Evolutionary conservation across 768 basidiomycete species (phyloP).

Genomic region (Strobilomyces dryophilus): DNA sequence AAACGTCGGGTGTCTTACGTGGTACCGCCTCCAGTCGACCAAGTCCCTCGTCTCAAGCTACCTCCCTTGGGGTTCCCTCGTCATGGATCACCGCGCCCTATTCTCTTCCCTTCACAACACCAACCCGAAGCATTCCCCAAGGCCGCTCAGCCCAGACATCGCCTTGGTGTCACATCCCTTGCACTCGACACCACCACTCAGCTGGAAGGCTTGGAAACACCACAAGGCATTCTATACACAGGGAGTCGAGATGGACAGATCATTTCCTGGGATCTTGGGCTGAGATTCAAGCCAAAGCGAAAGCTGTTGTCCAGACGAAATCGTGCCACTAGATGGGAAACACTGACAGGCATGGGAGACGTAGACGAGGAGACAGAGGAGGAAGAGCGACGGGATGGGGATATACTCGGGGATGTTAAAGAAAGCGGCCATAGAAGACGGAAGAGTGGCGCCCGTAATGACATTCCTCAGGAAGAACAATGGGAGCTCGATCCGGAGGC

Average conservation of each 20-base stretch:
- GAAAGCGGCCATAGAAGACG: slow-evolving; percentile 33
- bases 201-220: slow-evolving; percentile 57
- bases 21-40: slow-evolving; percentile 65
- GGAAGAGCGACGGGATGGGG: slow-evolving; percentile 68
- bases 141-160: slow-evolving; percentile 67
- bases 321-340: slow-evolving; percentile 59
- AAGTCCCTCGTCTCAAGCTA: slow-evolving; percentile 62
- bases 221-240: slow-evolving; percentile 87
- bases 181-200: slow-evolving; percentile 82
- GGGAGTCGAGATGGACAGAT: slow-evolving; percentile 87
- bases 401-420: slow-evolving; percentile 71
- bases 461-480: slow-evolving; percentile 61
- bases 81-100: slow-evolving; percentile 64
- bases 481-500: slow-evolving; percentile 74
- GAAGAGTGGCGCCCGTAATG: slow-evolving; percentile 24
- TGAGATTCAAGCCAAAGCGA: slow-evolving; percentile 53
- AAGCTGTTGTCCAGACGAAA: slow-evolving; percentile 14
- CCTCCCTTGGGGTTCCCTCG: slow-evolving; percentile 63
- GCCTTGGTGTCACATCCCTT: slow-evolving; percentile 82
- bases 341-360: slow-evolving; percentile 81
- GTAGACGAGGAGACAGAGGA: slow-evolving; percentile 66
- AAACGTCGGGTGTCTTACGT: slow-evolving; percentile 83
- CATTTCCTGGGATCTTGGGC: slow-evolving; percentile 80
- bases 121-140: slow-evolving; percentile 16
- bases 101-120: slow-evolving; percentile 46